These are phyloP conservation scores for Colletotrichum liriopes DNA, from an alignment of 2,329 filamentous ascomycete genomes.

Conservation along the genomic window DNA sequence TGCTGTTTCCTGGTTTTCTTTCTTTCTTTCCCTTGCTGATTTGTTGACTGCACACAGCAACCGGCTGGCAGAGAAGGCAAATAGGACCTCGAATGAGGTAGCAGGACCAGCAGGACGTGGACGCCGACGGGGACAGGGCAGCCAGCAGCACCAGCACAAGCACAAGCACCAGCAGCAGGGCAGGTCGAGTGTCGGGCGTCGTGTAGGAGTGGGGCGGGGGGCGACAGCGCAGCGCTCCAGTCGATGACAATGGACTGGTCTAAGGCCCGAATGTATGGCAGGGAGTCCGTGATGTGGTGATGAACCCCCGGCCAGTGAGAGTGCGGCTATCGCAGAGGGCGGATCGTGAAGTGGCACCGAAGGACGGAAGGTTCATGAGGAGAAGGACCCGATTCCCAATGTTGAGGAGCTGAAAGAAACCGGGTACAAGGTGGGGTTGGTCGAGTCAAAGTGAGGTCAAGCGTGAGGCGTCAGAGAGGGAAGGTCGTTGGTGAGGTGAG, in stretches of 20 bases:
- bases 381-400: constrained; percentile 16
- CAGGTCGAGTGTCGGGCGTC: not conserved
- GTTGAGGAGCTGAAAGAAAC: constrained; percentile 20
- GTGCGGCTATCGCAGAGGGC: constrained; percentile 12
- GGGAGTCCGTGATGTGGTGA: constrained; percentile 29
- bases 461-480: not conserved
- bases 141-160: not conserved
- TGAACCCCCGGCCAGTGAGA: constrained; percentile 32
- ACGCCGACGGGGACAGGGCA: constrained; percentile 1
- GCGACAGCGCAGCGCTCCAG: constrained; percentile 25
- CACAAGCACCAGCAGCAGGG: not conserved
- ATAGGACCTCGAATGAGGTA: constrained; percentile 4
- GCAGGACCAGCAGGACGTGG: not conserved
- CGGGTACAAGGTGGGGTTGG: constrained; percentile 20
- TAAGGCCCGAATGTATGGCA: constrained; percentile 34
- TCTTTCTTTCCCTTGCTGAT: constrained; percentile 1
- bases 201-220: constrained; percentile 22
- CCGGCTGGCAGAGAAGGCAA: not conserved
- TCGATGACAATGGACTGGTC: constrained; percentile 21
- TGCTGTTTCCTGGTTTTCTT: constrained; percentile 26
- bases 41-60: constrained; percentile 11
- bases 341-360: constrained; percentile 37
- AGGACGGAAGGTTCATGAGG: constrained; percentile 34
- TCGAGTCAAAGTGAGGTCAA: constrained; percentile 8
- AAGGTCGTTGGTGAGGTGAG: not conserved